A percentile compares a stretch with the other conserved stretches of the same genome.
Conservation (phyloP, 306 rosid genomes). For the Vigna hirtella region DNA sequence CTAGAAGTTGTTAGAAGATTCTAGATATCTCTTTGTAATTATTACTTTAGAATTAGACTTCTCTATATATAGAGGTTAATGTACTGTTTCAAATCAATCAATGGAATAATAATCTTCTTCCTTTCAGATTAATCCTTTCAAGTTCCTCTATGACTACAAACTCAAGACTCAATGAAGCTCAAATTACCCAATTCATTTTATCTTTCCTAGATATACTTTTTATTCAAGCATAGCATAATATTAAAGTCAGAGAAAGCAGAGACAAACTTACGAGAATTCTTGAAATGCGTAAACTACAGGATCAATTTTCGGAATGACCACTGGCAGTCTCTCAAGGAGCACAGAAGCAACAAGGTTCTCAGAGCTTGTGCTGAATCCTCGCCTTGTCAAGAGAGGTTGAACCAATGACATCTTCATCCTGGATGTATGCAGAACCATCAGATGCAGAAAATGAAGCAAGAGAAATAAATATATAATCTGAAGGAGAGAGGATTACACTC, state of each 20-base stretch:
- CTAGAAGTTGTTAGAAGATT: too few species aligned
- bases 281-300: conserved; percentile 88
- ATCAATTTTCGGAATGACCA: conserved; percentile 86
- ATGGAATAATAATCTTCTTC: too few species aligned
- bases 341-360: conserved; percentile 84
- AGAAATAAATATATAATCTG: background rate
- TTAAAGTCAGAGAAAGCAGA: background rate
- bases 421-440: conserved; percentile 21
- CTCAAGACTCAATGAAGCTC: conserved; percentile 3
- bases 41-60: too few species aligned
- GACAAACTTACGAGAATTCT: conserved; percentile 74
- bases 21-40: too few species aligned
- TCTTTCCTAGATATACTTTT: background rate
- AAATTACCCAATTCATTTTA: background rate
- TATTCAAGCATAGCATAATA: conserved; percentile 27
- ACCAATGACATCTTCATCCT: conserved; percentile 73
- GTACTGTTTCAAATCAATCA: too few species aligned
- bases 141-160: background rate
- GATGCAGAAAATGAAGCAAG: background rate
- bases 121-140: too few species aligned
- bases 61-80: too few species aligned
- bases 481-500: background rate
- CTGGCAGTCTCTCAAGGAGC: conserved; percentile 90
- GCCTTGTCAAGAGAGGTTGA: conserved; percentile 52
- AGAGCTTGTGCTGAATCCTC: conserved; percentile 66